phyloP scores from a whole-genome alignment of 192 early-diverging fungal genomes.

The Rhizophlyctis rosea region DNA sequence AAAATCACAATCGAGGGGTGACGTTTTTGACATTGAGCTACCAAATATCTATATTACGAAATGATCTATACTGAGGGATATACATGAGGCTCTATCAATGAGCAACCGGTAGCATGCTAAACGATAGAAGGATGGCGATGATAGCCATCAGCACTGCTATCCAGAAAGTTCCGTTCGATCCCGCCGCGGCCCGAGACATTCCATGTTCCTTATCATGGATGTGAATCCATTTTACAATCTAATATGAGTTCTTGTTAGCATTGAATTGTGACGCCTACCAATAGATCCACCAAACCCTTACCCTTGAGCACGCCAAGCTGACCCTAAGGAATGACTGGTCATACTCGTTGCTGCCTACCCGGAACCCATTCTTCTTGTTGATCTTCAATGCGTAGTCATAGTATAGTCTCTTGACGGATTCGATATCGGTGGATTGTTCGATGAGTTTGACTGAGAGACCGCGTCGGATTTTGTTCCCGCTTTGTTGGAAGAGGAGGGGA shows the following conservation, averaged over 20 bases:
- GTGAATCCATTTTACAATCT: slow-evolving; percentile 43
- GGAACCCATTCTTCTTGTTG: slow-evolving; percentile 24
- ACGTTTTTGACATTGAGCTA: too few species aligned
- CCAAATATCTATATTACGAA: too few species aligned
- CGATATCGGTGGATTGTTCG: slow-evolving; percentile 32
- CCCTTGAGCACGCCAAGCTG: slow-evolving; percentile 37
- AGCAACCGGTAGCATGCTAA: neutral
- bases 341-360: slow-evolving; percentile 27
- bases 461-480: slow-evolving; percentile 83
- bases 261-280: neutral
- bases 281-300: slow-evolving; percentile 11
- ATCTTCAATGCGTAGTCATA: slow-evolving; percentile 37
- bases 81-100: too few species aligned
- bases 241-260: neutral
- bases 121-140: neutral
- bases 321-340: slow-evolving; percentile 40
- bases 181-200: neutral
- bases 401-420: slow-evolving; percentile 41
- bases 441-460: slow-evolving; percentile 51
- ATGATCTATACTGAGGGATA: too few species aligned
- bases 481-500: slow-evolving; percentile 67
- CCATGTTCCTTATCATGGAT: slow-evolving; percentile 24
- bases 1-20: too few species aligned
- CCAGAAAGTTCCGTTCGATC: neutral
- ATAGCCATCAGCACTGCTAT: neutral